phyloP scores from a whole-genome alignment of 495 filamentous ascomycete genomes.

The Xylaria palmicola region DNA sequence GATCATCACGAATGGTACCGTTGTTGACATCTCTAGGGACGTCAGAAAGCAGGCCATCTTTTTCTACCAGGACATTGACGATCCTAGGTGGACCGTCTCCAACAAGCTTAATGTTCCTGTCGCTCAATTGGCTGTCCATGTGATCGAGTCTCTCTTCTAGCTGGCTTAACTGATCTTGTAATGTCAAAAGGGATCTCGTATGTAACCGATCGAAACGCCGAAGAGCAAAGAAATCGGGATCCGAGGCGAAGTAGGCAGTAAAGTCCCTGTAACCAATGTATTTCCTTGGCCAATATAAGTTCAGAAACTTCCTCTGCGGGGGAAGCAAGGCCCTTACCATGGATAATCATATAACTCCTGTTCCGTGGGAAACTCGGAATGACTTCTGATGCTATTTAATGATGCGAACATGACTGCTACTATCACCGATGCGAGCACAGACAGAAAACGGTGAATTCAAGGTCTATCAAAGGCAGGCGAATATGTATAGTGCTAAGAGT shows the following conservation, averaged over 20 bases:
- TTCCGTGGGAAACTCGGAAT: too few species aligned
- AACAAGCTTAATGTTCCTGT: background rate
- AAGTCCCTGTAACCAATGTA: background rate
- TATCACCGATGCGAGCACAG: background rate
- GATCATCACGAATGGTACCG: slow-evolving; percentile 1
- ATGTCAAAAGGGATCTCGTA: background rate
- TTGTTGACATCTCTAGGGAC: background rate
- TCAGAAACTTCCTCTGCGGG: background rate
- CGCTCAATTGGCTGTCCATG: background rate
- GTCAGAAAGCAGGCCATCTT: too few species aligned
- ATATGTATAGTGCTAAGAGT: background rate
- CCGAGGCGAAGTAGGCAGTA: background rate
- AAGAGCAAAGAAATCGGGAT: background rate
- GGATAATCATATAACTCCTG: background rate
- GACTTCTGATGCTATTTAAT: too few species aligned
- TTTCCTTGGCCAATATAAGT: background rate
- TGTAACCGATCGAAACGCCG: background rate
- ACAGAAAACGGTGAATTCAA: background rate
- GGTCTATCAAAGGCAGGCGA: background rate
- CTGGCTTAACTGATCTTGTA: background rate
- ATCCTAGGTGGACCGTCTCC: background rate
- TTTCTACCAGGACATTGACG: background rate
- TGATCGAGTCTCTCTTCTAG: background rate
- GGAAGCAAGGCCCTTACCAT: background rate
- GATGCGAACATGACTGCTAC: too few species aligned